Evolutionary conservation across 2,329 filamentous ascomycete genomes (phyloP).

Genomic region (Aureobasidium zeae): DNA sequence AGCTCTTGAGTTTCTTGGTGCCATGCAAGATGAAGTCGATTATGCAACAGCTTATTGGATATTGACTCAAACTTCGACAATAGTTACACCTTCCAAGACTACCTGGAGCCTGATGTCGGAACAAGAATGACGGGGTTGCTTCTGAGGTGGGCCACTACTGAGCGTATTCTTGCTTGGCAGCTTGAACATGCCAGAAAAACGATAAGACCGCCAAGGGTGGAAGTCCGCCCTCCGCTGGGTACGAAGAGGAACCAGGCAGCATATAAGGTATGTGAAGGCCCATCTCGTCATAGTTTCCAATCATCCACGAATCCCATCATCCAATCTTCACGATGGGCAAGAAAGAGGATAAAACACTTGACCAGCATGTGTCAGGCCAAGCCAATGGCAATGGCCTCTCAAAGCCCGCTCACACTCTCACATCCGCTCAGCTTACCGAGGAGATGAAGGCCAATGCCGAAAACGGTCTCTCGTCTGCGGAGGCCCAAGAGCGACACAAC

Average conservation of each 20-base stretch:
- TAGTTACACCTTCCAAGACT: constrained; percentile 6
- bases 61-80: constrained; percentile 5
- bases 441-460: constrained; percentile 56
- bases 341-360: constrained; percentile 28
- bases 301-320: constrained; percentile 2
- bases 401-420: constrained; percentile 53
- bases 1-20: constrained; percentile 14
- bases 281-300: background rate
- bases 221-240: constrained; percentile 4
- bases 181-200: constrained; percentile 5
- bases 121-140: constrained; percentile 1
- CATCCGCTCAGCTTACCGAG: constrained; percentile 43
- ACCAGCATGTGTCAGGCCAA: constrained; percentile 36
- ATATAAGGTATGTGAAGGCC: constrained; percentile 13
- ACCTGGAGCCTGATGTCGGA: background rate
- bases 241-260: background rate
- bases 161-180: constrained; percentile 6
- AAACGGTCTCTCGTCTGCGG: constrained; percentile 52
- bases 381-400: constrained; percentile 45
- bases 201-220: constrained; percentile 13
- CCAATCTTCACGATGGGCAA: constrained; percentile 29
- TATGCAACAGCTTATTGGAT: constrained; percentile 7
- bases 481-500: constrained; percentile 50
- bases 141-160: constrained; percentile 5
- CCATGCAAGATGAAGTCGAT: constrained; percentile 8